Evolutionary conservation across 1,139 yeast species (phyloP).

Genomic region (Pneumocystis murina): DNA sequence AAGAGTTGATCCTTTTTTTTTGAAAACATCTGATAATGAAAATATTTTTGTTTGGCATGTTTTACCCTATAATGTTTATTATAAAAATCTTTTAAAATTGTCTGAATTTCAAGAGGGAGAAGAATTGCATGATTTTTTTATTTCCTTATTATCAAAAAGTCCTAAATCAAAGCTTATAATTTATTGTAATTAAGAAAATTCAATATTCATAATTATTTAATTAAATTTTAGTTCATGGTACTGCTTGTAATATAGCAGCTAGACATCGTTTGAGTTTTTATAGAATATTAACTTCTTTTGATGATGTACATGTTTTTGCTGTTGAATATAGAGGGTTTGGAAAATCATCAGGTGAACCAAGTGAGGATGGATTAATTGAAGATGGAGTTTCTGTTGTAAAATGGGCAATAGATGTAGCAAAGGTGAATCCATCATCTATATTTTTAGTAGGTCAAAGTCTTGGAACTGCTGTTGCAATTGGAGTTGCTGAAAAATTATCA

Average conservation of each 20-base stretch:
- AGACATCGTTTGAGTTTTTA: conserved; percentile 7
- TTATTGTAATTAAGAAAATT: not conserved
- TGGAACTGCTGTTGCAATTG: conserved; percentile 11
- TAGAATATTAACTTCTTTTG: conserved; percentile 6
- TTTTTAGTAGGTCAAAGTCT: conserved; percentile 11
- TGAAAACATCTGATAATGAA: not conserved
- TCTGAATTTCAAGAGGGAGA: not conserved
- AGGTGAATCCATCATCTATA: conserved; percentile 1
- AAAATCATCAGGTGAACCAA: conserved; percentile 8
- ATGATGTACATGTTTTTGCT: conserved; percentile 10
- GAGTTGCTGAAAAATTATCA: conserved; percentile 8
- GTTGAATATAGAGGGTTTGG: conserved; percentile 12
- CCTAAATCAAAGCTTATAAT: not conserved
- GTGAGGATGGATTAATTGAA: conserved; percentile 7
- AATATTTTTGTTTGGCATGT: not conserved
- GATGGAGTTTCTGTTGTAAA: conserved; percentile 10
- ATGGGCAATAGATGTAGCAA: conserved; percentile 9
- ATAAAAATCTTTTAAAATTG: not conserved
- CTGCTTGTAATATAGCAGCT: conserved; percentile 8
- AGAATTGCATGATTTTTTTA: not conserved
- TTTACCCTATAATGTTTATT: not conserved
- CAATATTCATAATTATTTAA: not conserved
- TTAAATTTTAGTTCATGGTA: conserved; percentile 5
- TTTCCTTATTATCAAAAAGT: not conserved
- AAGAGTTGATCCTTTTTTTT: not conserved